Base-by-base conservation (phyloP, 495 filamentous ascomycete genomes). In the Thermothielavioides terrestris region DNA sequence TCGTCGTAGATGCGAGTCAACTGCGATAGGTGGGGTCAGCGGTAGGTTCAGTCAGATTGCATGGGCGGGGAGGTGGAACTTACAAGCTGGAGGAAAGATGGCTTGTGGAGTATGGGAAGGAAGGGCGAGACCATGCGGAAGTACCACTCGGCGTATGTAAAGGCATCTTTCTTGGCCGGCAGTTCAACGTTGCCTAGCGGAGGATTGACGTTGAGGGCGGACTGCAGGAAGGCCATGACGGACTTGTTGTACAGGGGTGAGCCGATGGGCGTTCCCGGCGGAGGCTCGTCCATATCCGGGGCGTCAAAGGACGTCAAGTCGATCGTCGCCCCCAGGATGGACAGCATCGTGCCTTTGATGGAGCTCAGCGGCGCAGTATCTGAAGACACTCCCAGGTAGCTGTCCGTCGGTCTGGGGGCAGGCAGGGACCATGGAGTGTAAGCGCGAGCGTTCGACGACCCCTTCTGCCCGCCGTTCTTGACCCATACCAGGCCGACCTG, bases 261-360 rank as follows among this genome's bases (percentile, higher is more conserved):
- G 12, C 65, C 60, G 36, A 55, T 58, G 5, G 67, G 57, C 17
- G 68, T 62, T 14, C 71, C 65, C 1, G 71, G 64, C 32, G 69
- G 64, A 3, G 77, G 75, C 55, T 84, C 80, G 50, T 84, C 81
- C 58, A 81, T 73, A 38, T 85, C 80, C 0, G 73, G 69, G 0
- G 78, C 78, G 25, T 80, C 75, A 57, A 88, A 84, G 31, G 84
- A 81, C 3, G 84, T 78, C 21, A 90, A 71, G 60, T 89, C 83
- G 54, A 91, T 86, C 42, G 85, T 80, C 53, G 84, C 81, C 17
- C 85, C 86, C 36, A 90, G 77, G 39, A 91, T 77, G 2, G 81
- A 80, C 41, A 91, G 67, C 1, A 80, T 78, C 1, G 83, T 88
- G 7, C 82, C 86, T 57, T 84, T 83, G 57, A 88, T 83, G 12